phyloP scores from a whole-genome alignment of 225 moss, liverwort and hornwort genomes.

The Physcomitrium patens region DNA sequence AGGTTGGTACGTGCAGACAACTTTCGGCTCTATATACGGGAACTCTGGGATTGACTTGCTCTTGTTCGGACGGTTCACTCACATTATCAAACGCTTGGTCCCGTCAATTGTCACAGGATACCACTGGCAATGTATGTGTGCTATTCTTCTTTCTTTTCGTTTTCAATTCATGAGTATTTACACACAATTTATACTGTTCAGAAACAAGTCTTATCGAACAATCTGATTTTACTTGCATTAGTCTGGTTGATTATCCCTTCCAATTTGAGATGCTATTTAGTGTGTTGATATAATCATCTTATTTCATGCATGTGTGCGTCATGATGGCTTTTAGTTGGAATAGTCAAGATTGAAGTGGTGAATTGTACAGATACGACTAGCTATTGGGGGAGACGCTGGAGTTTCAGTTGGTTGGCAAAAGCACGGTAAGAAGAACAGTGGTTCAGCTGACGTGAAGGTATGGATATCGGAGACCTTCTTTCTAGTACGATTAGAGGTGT shows the following conservation, averaged over 20 bases:
- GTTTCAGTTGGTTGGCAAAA: constrained; percentile 90
- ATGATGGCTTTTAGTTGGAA: background rate
- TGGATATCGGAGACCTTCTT: constrained; percentile 13
- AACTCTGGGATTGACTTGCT: constrained; percentile 76
- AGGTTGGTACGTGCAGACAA: constrained; percentile 71
- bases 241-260: too few relatives aligned
- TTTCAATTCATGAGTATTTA: background rate
- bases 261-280: background rate
- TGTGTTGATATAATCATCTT: background rate
- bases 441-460: constrained; percentile 94
- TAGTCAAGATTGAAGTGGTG: constrained; percentile 23
- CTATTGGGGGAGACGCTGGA: constrained; percentile 82
- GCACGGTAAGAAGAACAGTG: constrained; percentile 82
- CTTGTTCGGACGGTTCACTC: constrained; percentile 79
- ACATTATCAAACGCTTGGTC: constrained; percentile 86
- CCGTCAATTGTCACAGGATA: constrained; percentile 84
- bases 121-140: constrained; percentile 80
- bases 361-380: constrained; percentile 74
- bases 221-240: too few relatives aligned
- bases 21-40: constrained; percentile 89
- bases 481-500: background rate
- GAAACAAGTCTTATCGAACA: too few relatives aligned
- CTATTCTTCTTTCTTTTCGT: background rate
- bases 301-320: background rate
- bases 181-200: too few relatives aligned